phyloP scores from a whole-genome alignment of 441 rosid genomes.

The Syzygium syzygioides region DNA sequence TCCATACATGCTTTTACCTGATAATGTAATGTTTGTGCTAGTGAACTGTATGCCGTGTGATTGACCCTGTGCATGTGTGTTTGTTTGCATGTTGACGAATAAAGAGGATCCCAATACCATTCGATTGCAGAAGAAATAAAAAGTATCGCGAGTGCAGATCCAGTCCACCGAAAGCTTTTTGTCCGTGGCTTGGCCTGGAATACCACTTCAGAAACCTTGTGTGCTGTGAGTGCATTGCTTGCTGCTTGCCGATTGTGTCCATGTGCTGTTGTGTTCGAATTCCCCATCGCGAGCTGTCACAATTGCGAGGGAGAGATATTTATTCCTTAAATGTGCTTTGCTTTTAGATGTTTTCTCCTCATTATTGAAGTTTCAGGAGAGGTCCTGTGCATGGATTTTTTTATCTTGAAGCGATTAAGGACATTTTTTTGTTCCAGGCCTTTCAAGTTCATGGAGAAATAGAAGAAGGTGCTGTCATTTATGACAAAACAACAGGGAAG shows the following conservation, averaged over 20 bases:
- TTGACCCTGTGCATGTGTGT: constrained; percentile 51
- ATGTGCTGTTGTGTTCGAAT: constrained; percentile 20
- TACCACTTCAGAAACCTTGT: constrained; percentile 68
- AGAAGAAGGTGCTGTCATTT: constrained; percentile 76
- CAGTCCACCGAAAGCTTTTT: constrained; percentile 84
- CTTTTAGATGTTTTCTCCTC: not conserved
- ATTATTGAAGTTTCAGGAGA: not conserved
- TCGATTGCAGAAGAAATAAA: constrained; percentile 68
- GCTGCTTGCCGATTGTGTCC: constrained; percentile 38
- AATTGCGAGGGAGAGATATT: not conserved
- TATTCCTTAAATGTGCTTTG: not conserved
- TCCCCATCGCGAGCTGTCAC: constrained; percentile 3
- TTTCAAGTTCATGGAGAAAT: constrained; percentile 66
- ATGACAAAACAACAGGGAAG: constrained; percentile 68
- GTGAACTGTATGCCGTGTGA: constrained; percentile 45
- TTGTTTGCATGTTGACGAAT: constrained; percentile 59
- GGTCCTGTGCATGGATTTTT: not conserved
- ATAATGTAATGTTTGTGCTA: constrained; percentile 17
- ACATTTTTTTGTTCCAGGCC: constrained; percentile 28
- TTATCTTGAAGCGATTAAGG: not conserved
- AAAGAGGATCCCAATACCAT: constrained; percentile 69
- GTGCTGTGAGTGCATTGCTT: constrained; percentile 73
- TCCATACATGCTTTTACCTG: constrained; percentile 5
- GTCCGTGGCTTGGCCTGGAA: constrained; percentile 92
- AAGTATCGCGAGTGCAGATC: constrained; percentile 71